Evolutionary conservation across 768 basidiomycete species (phyloP).

Genomic region (Leucocoprinus birnbaumii): DNA sequence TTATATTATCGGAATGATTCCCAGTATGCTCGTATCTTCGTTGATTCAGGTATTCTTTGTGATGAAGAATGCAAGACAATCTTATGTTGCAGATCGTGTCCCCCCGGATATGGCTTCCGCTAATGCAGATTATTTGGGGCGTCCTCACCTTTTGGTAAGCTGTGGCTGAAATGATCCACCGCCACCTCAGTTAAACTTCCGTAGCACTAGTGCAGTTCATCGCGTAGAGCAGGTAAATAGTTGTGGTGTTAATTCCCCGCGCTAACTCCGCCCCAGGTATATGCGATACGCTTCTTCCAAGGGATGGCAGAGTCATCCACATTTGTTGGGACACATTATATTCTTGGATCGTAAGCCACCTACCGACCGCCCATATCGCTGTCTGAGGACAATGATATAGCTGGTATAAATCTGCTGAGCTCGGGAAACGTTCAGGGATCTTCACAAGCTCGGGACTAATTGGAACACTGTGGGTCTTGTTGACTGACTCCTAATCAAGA

Average conservation of each 20-base stretch:
- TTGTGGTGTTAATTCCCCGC: background rate
- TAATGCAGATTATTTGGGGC: slow-evolving; percentile 65
- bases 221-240: slow-evolving; percentile 51
- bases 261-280: slow-evolving; percentile 39
- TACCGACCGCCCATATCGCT: background rate
- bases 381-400: slow-evolving; percentile 23
- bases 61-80: slow-evolving; percentile 43
- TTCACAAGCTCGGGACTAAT: slow-evolving; percentile 63
- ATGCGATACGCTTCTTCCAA: slow-evolving; percentile 70
- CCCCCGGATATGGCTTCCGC: slow-evolving; percentile 65
- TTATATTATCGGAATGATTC: slow-evolving; percentile 74
- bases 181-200: background rate
- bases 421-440: slow-evolving; percentile 70
- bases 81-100: slow-evolving; percentile 61
- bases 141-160: slow-evolving; percentile 59
- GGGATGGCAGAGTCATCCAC: slow-evolving; percentile 74
- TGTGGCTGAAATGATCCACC: background rate
- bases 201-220: slow-evolving; percentile 52
- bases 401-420: slow-evolving; percentile 70
- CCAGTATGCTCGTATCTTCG: slow-evolving; percentile 35
- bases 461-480: slow-evolving; percentile 52
- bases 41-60: background rate
- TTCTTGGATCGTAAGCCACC: slow-evolving; percentile 62
- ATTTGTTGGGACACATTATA: slow-evolving; percentile 72
- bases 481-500: background rate